Base-by-base conservation (phyloP, 2,329 filamentous ascomycete species). In the Ophiostoma perfectum region DNA sequence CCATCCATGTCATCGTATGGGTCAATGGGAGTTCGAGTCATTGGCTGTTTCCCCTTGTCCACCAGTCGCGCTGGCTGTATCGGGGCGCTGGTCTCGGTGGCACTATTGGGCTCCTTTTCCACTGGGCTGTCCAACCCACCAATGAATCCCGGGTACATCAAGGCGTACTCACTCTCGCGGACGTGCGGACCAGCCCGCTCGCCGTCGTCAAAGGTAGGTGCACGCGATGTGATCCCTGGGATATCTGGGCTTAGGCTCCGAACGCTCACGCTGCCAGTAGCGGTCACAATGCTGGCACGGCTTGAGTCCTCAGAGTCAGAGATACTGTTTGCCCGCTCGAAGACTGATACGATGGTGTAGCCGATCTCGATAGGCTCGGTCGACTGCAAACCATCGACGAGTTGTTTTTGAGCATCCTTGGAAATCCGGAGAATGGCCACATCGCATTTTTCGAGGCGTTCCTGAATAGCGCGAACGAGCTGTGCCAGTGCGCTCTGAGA, bases 271-370 rank as follows among this genome's bases (percentile, higher is more conserved):
- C 58, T 62, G 58, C 36, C 18, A n/a, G 58, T 62, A 3, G 38
- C 38, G 38, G 58, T 62, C 14, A 8, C 2, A 4, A 62, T 41
- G 14, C 58, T 62, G 58, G 58, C 6, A 16, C 38, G 44, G 5
- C 36, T 38, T 0, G 81, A 80, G 36, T 81, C 80, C 5, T 81
- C 81, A 4, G 78, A 78, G 69, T 83, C 81, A 0, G 83, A 84
- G 7, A 80, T 74, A 69, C 79, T 83, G 70, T 80, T 83, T 3
- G 79, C 78, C 27, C 81, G 78, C 70, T 85, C 83, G 68, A 85
- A 85, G 1, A 85, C 81, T 0, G 82, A 84, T 0, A 77, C 55
- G 36, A 78, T 8, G 38, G 14, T 18, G 14, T n/a, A 49, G 45
- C 18, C 16, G 14, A n/a, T 16, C 49, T 42, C 58, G 8, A 41